Evolutionary conservation across 768 basidiomycete species (phyloP).

Genomic region (Cystobasidium ongulense): DNA sequence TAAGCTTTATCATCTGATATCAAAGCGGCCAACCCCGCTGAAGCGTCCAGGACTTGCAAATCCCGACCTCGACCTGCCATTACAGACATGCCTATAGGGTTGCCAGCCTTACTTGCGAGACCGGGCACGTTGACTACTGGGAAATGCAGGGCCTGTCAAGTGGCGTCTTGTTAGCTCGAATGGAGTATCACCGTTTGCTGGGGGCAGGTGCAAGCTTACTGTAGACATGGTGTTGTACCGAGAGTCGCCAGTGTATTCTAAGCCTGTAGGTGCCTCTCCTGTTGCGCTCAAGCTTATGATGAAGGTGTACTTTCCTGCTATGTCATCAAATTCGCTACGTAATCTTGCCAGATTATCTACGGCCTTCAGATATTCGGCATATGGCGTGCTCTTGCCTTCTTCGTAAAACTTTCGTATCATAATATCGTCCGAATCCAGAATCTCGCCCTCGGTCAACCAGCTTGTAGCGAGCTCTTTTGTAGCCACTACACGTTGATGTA

Average conservation of each 20-base stretch:
- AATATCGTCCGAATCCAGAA: background rate
- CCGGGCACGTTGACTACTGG: conserved; percentile 42
- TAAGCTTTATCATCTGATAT: background rate
- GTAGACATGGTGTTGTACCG: conserved; percentile 6
- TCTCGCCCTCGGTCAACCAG: background rate
- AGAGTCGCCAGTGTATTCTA: conserved; percentile 38
- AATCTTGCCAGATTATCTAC: conserved; percentile 42
- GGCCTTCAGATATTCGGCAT: conserved; percentile 37
- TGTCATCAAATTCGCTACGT: conserved; percentile 41
- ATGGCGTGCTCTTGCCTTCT: conserved; percentile 26
- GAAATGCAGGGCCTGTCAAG: conserved; percentile 8
- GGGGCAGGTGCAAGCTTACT: background rate
- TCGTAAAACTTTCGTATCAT: conserved; percentile 37
- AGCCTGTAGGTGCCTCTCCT: conserved; percentile 40
- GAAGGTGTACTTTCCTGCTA: conserved; percentile 42
- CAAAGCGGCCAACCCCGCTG: background rate
- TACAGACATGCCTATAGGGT: conserved; percentile 44
- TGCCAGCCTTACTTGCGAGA: conserved; percentile 40
- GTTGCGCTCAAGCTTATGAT: conserved; percentile 42
- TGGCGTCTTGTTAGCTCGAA: background rate
- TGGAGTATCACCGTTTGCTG: too few relatives aligned
- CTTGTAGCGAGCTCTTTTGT: conserved; percentile 6
- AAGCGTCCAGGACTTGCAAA: background rate
- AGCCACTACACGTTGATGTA: background rate
- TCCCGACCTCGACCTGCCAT: conserved; percentile 40